A percentile compares a stretch with the other conserved stretches of the same genome.
phyloP scores from a whole-genome alignment of 768 basidiomycete species.

The Leccinum rimulosum region DNA sequence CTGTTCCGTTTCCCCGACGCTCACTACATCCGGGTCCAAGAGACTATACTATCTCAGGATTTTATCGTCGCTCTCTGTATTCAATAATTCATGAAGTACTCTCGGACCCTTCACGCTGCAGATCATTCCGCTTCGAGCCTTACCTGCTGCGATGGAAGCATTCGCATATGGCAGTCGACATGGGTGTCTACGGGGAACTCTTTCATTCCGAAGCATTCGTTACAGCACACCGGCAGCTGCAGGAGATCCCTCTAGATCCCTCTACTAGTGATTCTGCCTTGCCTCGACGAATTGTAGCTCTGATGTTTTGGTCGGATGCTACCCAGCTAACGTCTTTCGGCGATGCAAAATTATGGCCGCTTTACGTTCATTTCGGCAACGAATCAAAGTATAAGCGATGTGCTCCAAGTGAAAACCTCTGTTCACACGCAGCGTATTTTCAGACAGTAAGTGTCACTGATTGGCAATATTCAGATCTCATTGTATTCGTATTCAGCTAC shows the following conservation, averaged over 20 bases:
- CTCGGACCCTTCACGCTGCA: not conserved
- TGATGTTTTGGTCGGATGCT: too few species aligned
- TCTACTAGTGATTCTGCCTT: not conserved
- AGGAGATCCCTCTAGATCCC: not conserved
- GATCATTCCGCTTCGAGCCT: not conserved
- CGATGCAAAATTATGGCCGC: too few species aligned
- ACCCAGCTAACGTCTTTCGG: too few species aligned
- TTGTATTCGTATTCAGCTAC: too few species aligned
- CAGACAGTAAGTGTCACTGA: too few species aligned
- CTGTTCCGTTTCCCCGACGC: not conserved
- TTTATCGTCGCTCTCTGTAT: not conserved
- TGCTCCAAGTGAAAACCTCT: too few species aligned
- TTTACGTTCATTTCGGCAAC: too few species aligned
- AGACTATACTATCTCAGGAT: not conserved
- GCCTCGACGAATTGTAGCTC: not conserved
- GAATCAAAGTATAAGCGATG: too few species aligned
- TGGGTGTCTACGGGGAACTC: not conserved
- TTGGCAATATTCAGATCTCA: too few species aligned
- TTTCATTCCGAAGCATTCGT: not conserved
- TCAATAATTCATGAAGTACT: not conserved
- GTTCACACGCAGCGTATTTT: too few species aligned
- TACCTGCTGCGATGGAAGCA: not conserved
- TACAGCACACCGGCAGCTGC: not conserved
- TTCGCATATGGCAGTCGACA: not conserved
- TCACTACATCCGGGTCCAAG: not conserved